Evolutionary conservation across 306 rosid genomes (phyloP), one percentile per base, ranked within the genome.

Genomic region (Medicago arabica): DNA sequence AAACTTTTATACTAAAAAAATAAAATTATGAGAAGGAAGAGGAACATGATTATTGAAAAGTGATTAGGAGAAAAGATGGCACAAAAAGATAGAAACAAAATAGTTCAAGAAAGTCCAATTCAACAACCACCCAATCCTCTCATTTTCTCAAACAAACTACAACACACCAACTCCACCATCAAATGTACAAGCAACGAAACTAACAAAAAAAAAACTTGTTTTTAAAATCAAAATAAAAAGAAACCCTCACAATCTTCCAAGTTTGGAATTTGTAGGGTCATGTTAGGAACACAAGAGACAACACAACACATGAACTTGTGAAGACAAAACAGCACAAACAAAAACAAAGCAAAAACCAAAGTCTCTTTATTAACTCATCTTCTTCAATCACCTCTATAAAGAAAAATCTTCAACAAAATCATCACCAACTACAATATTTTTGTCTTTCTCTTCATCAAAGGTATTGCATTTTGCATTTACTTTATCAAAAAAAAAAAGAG

Each of bases 141-240:
- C 85, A 64, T 81, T 78, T 84, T 82, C 92, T 80, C 75, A 78
- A 84, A 85, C 84, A 76, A 76, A 79, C 88, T 79, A 71, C 85
- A 61, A 36, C 38, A 64, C 90, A 88, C 96, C 98, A 86, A 93
- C 88, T 73, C 86, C 78, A 85, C 76, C 86, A 78, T 85, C 80
- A 82, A 83, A 88, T 85, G 97, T 88, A 88, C 83, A 88, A 87
- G 96, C 89, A 86, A 93, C 82, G 91, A 87, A 86, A 87, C 81
- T 67, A 65, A 62, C 53, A 40, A 44, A 41, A 13, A 46, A 46
- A 46, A 46, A 46, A 46, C 58, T 71, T 34, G 10, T 60, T 28
- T 34, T 74, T 44, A 46, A 67, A 64, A 64, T 12, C 11, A 21
- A 2, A 46, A 40, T 14, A 18, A 61, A 55, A 28, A 28, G 2